A percentile compares a stretch with the other conserved stretches of the same genome.
These are phyloP conservation scores for Citrullus amarus DNA, from an alignment of 306 rosid genomes.

Conservation along the genomic window DNA sequence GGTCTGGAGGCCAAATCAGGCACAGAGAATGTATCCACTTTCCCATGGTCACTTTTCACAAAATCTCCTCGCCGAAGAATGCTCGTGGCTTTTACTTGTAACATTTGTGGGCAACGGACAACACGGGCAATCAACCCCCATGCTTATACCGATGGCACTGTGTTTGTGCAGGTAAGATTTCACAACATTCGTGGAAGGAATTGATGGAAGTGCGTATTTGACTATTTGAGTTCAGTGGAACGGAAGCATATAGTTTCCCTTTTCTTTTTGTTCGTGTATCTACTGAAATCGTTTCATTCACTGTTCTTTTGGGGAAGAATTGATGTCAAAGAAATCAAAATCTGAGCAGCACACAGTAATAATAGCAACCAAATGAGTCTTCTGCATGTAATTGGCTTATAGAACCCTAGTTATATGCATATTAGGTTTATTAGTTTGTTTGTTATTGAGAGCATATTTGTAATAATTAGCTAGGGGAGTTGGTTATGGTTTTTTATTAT, in stretches of 20 bases:
- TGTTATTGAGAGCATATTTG: no score
- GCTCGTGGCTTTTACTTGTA: slow-evolving; percentile 91
- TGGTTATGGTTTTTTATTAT: no score
- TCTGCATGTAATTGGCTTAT: background rate
- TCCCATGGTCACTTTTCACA: slow-evolving; percentile 97
- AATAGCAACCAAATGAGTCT: background rate
- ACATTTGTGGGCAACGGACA: slow-evolving; percentile 91
- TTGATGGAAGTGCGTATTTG: background rate
- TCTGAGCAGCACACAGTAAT: background rate
- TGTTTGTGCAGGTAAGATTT: slow-evolving; percentile 74
- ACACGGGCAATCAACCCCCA: slow-evolving; percentile 91
- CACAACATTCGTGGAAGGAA: background rate
- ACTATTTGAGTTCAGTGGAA: background rate
- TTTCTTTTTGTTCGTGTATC: background rate
- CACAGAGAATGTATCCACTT: slow-evolving; percentile 65
- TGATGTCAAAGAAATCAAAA: background rate
- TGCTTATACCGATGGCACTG: slow-evolving; percentile 97
- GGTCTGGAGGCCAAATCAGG: slow-evolving; percentile 31
- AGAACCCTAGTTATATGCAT: background rate
- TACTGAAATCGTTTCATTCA: background rate
- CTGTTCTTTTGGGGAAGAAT: background rate
- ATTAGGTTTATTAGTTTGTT: no score
- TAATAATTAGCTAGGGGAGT: no score
- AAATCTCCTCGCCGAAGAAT: slow-evolving; percentile 89
- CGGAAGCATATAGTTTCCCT: background rate